Conservation (phyloP, 2,329 filamentous ascomycete genomes). For the Neonectria punicea region DNA sequence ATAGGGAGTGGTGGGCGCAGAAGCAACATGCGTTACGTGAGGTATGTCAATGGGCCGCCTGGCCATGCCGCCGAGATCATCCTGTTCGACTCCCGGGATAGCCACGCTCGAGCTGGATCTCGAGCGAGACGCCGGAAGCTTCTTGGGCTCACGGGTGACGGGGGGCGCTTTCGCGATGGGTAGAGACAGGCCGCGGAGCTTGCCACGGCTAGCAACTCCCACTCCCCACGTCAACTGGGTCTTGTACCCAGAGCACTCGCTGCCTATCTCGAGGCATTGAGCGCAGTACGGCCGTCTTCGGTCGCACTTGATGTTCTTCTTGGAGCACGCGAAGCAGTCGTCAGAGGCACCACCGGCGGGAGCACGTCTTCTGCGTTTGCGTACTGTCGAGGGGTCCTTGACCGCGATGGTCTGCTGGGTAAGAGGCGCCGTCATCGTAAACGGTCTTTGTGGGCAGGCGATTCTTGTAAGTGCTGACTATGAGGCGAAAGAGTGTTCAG, state of each 20-base stretch:
- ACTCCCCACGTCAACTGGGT: constrained; percentile 97
- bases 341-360: constrained; percentile 89
- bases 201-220: constrained; percentile 93
- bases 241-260: constrained; percentile 95
- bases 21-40: constrained; percentile 46
- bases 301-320: constrained; percentile 87
- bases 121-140: constrained; percentile 54
- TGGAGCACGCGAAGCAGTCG: constrained; percentile 94
- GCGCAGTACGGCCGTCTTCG: constrained; percentile 93
- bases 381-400: constrained; percentile 63
- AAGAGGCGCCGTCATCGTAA: constrained; percentile 61
- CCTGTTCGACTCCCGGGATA: constrained; percentile 45
- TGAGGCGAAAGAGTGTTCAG: constrained; percentile 15
- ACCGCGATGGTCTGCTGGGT: constrained; percentile 55
- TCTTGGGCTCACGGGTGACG: constrained; percentile 62
- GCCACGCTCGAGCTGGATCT: constrained; percentile 57
- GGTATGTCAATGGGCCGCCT: constrained; percentile 52
- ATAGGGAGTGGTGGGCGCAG: constrained; percentile 58
- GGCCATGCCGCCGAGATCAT: constrained; percentile 46
- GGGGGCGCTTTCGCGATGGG: constrained; percentile 71
- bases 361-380: constrained; percentile 86
- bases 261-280: constrained; percentile 89
- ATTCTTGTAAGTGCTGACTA: constrained; percentile 14
- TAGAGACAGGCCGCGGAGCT: constrained; percentile 88
- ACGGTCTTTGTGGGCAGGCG: constrained; percentile 11